Percentiles rank a stretch among this genome's conserved stretches.
phyloP scores from a whole-genome alignment of 1,284 basidiomycete species.

The Boletus sp. region DNA sequence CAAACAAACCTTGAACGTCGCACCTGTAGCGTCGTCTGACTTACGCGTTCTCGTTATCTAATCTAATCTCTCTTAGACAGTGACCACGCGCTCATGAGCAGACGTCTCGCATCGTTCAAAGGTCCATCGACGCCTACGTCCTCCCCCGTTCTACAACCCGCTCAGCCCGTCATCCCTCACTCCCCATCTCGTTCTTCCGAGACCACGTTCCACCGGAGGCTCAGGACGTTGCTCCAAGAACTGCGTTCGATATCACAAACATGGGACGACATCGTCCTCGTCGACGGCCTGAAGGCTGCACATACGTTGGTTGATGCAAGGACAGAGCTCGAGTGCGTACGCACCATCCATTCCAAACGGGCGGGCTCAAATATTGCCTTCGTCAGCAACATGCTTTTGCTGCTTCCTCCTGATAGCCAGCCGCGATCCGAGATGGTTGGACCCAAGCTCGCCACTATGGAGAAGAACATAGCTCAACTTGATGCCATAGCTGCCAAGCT shows the following conservation, averaged over 20 bases:
- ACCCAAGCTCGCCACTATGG: conserved; percentile 64
- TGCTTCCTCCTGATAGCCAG: conserved; percentile 46
- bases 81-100: conserved; percentile 27
- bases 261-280: conserved; percentile 72
- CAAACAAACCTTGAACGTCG: background rate
- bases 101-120: conserved; percentile 67
- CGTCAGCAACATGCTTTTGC: conserved; percentile 57
- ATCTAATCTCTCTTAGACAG: conserved; percentile 22
- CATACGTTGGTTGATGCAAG: conserved; percentile 63
- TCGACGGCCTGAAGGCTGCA: conserved; percentile 69
- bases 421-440: conserved; percentile 56
- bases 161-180: conserved; percentile 35
- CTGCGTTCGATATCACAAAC: conserved; percentile 54
- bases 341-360: background rate
- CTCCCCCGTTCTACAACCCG: conserved; percentile 52
- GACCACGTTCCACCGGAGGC: conserved; percentile 69
- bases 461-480: conserved; percentile 56
- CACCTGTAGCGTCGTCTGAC: too few species aligned
- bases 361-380: background rate
- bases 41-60: conserved; percentile 14
- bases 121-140: conserved; percentile 70
- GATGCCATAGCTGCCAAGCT: conserved; percentile 58
- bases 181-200: conserved; percentile 57
- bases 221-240: conserved; percentile 60
- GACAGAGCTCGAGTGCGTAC: conserved; percentile 71